Evolutionary conservation across 495 filamentous ascomycete genomes (phyloP).

Genomic region (Tricharina praecox): DNA sequence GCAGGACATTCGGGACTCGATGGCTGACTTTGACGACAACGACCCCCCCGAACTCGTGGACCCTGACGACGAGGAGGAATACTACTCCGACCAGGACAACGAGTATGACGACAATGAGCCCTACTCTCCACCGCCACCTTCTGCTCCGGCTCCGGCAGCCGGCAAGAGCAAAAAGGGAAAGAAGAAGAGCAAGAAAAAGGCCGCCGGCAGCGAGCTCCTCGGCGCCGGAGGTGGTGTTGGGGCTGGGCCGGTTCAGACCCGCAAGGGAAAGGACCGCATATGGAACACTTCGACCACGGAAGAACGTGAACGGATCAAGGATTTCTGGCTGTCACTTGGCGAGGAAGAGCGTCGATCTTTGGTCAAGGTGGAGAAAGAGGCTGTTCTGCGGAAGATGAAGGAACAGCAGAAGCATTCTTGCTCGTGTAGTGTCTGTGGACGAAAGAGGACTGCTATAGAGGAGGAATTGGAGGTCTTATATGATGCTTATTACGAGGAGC

Average conservation of each 20-base stretch:
- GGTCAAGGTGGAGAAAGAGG: conserved; percentile 97
- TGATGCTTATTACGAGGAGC: conserved; percentile 95
- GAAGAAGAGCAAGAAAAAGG: conserved; percentile 43
- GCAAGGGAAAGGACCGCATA: conserved; percentile 54
- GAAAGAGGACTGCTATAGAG: conserved; percentile 93
- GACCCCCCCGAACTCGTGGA: conserved; percentile 22
- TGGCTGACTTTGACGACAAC: conserved; percentile 23
- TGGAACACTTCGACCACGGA: conserved; percentile 92
- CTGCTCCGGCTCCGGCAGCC: conserved; percentile 15
- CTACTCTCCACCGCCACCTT: conserved; percentile 15
- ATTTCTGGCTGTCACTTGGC: conserved; percentile 93
- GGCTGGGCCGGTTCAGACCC: conserved; percentile 14
- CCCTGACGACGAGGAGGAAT: conserved; percentile 30
- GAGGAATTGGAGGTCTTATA: conserved; percentile 98
- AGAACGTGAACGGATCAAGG: conserved; percentile 90
- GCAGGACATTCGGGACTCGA: conserved; percentile 22
- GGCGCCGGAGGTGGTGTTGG: conserved; percentile 9
- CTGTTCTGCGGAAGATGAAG: conserved; percentile 97
- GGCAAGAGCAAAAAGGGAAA: conserved; percentile 42
- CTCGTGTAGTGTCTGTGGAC: conserved; percentile 90
- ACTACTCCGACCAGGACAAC: conserved; percentile 34
- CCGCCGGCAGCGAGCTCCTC: conserved; percentile 15
- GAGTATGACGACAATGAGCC: conserved; percentile 32
- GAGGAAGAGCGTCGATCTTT: conserved; percentile 85
- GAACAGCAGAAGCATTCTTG: conserved; percentile 99